Percentiles rank a stretch among this genome's conserved stretches.
phyloP scores from a whole-genome alignment of 805 yeast genomes.

The Zygotorulaspora florentina region DNA sequence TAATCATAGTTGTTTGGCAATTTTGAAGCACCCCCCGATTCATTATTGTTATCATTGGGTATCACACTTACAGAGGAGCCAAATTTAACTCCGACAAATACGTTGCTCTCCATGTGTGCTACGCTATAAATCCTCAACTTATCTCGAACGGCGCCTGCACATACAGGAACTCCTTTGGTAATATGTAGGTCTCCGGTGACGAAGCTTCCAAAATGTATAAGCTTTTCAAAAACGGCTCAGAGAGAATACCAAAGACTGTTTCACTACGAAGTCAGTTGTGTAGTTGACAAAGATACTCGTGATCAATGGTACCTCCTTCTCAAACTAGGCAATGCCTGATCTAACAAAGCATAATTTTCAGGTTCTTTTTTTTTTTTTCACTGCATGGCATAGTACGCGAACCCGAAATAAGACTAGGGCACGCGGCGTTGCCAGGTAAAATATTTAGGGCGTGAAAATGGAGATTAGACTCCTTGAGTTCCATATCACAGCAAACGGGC shows the following conservation, averaged over 20 bases:
- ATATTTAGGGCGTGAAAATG: not conserved
- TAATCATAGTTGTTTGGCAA: conserved; percentile 41
- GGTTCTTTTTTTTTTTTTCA: not conserved
- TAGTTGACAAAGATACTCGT: no score
- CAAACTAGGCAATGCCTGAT: not conserved
- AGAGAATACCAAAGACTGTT: no score
- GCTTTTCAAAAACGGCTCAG: no score
- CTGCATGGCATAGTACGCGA: not conserved
- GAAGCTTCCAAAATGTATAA: no score
- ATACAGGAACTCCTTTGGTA: no score
- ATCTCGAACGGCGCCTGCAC: no score
- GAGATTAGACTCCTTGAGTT: not conserved
- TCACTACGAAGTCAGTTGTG: no score
- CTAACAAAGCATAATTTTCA: not conserved
- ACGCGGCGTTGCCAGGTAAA: not conserved
- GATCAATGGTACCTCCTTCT: not conserved
- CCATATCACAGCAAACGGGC: no score
- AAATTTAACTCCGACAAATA: conserved; percentile 48
- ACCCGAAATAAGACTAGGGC: not conserved
- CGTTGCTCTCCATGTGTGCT: conserved; percentile 29
- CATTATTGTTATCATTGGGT: conserved; percentile 10
- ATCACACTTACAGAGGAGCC: conserved; percentile 12
- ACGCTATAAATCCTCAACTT: not conserved
- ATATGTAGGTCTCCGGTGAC: no score
- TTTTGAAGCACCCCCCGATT: conserved; percentile 4